phyloP scores from a whole-genome alignment of 345 rosid species.

The Limnanthes douglasii region DNA sequence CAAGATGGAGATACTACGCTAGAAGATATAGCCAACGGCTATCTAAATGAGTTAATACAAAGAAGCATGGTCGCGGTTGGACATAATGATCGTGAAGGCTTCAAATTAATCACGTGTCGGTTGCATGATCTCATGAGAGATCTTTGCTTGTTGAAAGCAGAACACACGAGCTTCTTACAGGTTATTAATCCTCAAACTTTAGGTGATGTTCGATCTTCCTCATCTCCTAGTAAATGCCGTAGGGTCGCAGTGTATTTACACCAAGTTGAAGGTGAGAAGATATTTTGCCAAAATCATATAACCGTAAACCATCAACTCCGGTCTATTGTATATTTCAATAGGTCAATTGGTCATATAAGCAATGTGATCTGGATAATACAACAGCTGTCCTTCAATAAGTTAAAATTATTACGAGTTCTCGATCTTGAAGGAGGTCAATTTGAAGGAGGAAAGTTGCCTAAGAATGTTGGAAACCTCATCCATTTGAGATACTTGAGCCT shows the following conservation, averaged over 20 bases:
- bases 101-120: constrained; percentile 10
- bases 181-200: constrained; percentile 6
- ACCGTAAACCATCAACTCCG: too few relatives aligned
- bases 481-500: constrained; percentile 18
- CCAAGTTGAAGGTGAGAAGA: too few relatives aligned
- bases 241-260: constrained; percentile 18
- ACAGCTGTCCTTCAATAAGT: not conserved
- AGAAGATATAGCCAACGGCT: constrained; percentile 17
- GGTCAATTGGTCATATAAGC: too few relatives aligned
- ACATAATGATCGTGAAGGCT: constrained; percentile 9
- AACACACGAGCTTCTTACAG: constrained; percentile 9
- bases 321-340: too few relatives aligned
- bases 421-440: constrained; percentile 7
- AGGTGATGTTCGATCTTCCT: constrained; percentile 4
- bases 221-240: constrained; percentile 8
- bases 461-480: constrained; percentile 16
- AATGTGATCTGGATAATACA: constrained; percentile 8
- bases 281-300: too few relatives aligned
- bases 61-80: constrained; percentile 30
- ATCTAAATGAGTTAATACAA: constrained; percentile 16
- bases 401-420: constrained; percentile 14
- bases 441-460: constrained; percentile 1
- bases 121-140: constrained; percentile 21
- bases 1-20: constrained; percentile 6
- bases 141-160: constrained; percentile 12